Evolutionary conservation across 169 alveolate genomes (phyloP).

Genomic region (Eimeria acervulina): DNA sequence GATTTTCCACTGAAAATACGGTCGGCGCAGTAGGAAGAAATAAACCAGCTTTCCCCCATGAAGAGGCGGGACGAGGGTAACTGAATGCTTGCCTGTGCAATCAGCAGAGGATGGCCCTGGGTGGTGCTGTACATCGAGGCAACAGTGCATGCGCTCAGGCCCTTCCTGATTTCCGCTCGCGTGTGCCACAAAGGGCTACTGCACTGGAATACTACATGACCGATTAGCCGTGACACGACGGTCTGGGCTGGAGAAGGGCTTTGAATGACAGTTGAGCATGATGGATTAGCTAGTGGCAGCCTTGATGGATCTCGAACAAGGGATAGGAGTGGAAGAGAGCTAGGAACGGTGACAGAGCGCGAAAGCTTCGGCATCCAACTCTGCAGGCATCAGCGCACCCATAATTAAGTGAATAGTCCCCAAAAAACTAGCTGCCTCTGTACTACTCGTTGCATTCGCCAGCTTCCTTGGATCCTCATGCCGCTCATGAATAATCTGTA

Average conservation of each 20-base stretch:
- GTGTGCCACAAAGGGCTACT: constrained; percentile 77
- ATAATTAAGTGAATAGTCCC: not conserved
- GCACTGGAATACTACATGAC: constrained; percentile 78
- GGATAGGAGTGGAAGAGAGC: constrained; percentile 62
- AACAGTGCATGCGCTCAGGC: constrained; percentile 36
- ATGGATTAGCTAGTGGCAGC: constrained; percentile 49
- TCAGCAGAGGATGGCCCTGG: constrained; percentile 77
- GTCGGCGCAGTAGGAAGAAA: not conserved
- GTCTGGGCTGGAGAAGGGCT: constrained; percentile 80
- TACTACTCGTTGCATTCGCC: not conserved
- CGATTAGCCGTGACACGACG: constrained; percentile 61
- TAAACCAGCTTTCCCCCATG: not conserved
- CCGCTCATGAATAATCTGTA: not conserved
- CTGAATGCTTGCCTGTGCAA: constrained; percentile 51
- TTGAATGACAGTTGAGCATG: not conserved
- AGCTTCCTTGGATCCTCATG: too few relatives aligned
- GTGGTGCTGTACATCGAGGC: constrained; percentile 77
- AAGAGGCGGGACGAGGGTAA: not conserved
- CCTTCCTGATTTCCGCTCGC: constrained; percentile 58
- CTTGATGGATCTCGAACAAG: constrained; percentile 66
- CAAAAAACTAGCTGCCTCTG: too few relatives aligned
- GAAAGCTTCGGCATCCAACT: constrained; percentile 74
- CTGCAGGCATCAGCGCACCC: constrained; percentile 14
- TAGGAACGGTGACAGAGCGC: constrained; percentile 73
- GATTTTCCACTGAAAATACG: not conserved